These are phyloP conservation scores for Kodamaea sagamina DNA, from an alignment of 805 yeast species.

Conservation along the genomic window DNA sequence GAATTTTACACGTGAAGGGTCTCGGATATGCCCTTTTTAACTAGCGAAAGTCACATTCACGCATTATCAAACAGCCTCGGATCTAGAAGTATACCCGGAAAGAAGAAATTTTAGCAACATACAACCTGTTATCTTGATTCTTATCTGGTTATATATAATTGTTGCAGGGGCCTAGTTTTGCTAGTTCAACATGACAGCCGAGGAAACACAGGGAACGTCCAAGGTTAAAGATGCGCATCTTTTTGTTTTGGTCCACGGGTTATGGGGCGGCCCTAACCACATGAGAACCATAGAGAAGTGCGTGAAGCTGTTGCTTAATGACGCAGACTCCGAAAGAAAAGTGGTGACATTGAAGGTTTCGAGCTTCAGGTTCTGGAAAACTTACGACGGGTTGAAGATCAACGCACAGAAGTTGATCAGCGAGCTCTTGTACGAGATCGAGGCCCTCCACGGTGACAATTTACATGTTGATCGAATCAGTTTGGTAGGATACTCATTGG, in stretches of 20 bases:
- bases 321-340: slow-evolving; percentile 23
- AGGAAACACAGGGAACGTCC: neutral
- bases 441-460: slow-evolving; percentile 32
- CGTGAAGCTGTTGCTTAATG: slow-evolving; percentile 26
- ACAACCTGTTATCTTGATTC: neutral
- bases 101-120: neutral
- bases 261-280: slow-evolving; percentile 48
- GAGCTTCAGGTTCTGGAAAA: slow-evolving; percentile 44
- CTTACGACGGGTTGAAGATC: slow-evolving; percentile 43
- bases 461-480: slow-evolving; percentile 37
- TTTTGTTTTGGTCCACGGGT: slow-evolving; percentile 44
- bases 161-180: neutral
- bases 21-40: no score
- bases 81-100: neutral
- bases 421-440: slow-evolving; percentile 44
- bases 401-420: slow-evolving; percentile 37
- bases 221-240: slow-evolving; percentile 30
- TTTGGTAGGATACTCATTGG: slow-evolving; percentile 44
- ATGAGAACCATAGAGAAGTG: slow-evolving; percentile 39
- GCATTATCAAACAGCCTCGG: neutral
- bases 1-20: neutral
- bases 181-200: neutral
- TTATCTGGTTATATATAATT: neutral
- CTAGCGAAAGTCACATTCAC: neutral
- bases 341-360: slow-evolving; percentile 41